Conservation (phyloP, 768 basidiomycete species). For the Agaricus blazei region DNA sequence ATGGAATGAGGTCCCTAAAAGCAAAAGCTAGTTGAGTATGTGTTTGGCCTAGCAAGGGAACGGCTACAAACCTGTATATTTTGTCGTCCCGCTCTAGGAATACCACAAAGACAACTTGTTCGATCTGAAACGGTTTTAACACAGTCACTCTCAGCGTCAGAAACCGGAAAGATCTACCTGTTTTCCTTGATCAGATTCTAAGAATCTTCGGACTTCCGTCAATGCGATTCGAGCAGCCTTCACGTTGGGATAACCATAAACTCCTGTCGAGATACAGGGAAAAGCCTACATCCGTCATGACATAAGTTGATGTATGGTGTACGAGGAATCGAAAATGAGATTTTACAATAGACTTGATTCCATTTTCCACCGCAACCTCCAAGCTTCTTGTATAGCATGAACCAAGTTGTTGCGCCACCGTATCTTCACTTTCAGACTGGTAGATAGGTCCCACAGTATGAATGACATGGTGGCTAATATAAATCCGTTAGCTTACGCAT, state of each 20-base stretch:
- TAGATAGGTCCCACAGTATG: constrained; percentile 83
- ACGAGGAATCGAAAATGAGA: background rate
- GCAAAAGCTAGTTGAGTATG: background rate
- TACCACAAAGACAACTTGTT: constrained; percentile 71
- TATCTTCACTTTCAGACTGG: constrained; percentile 30
- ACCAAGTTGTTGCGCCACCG: constrained; percentile 47
- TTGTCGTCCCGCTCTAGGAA: constrained; percentile 60
- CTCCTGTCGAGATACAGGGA: constrained; percentile 72
- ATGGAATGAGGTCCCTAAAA: constrained; percentile 44
- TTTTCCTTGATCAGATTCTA: constrained; percentile 46
- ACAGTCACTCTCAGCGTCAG: background rate
- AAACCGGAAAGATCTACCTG: constrained; percentile 30
- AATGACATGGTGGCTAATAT: constrained; percentile 61
- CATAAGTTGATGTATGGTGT: background rate
- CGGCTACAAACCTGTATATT: constrained; percentile 55
- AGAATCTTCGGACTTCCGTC: constrained; percentile 46
- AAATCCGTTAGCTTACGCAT: background rate
- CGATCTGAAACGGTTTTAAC: constrained; percentile 34
- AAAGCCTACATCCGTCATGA: constrained; percentile 52
- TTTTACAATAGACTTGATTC: constrained; percentile 61
- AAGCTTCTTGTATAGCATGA: constrained; percentile 69
- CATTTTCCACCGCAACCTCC: constrained; percentile 52
- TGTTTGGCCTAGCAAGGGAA: background rate
- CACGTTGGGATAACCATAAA: constrained; percentile 73
- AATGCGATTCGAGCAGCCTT: constrained; percentile 73